A percentile compares a stretch with the other conserved stretches of the same genome.
phyloP scores from a whole-genome alignment of 2,329 filamentous ascomycete species.

The Elsinoe batatas region DNA sequence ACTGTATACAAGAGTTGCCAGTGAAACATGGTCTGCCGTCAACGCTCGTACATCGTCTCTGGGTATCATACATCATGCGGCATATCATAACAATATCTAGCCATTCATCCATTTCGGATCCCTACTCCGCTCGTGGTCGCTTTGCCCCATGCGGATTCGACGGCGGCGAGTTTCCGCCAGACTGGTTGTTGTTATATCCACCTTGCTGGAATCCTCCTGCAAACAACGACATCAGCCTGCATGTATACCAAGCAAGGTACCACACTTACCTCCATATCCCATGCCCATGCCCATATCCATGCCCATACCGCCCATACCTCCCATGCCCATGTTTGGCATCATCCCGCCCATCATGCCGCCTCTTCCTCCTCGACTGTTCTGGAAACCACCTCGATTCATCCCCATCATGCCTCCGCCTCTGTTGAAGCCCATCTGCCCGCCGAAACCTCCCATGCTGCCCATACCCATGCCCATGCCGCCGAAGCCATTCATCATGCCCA shows the following conservation, averaged over 20 bases:
- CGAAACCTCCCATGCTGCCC: constrained; percentile 10
- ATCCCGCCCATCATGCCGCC: constrained; percentile 44
- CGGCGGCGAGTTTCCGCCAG: constrained; percentile 31
- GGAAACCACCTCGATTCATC: constrained; percentile 11
- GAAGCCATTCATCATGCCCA: constrained; percentile 18
- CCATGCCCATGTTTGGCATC: constrained; percentile 25
- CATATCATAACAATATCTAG: background rate
- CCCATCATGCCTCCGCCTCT: constrained; percentile 16
- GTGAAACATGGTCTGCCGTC: background rate
- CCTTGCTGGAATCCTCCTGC: constrained; percentile 54
- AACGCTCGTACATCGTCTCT: background rate
- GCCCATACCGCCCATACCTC: constrained; percentile 32
- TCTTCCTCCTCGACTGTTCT: constrained; percentile 30
- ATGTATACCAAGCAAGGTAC: background rate
- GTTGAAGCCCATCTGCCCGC: constrained; percentile 14
- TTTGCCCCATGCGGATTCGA: constrained; percentile 17
- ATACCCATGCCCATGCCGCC: constrained; percentile 20
- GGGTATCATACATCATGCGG: constrained; percentile 8
- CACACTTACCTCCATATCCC: constrained; percentile 31
- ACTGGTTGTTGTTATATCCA: constrained; percentile 67
- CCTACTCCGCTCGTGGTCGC: constrained; percentile 16
- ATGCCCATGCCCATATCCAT: constrained; percentile 37
- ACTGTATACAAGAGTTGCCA: background rate
- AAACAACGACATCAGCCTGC: constrained; percentile 39
- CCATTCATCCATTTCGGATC: background rate